Conservation (phyloP, 495 filamentous ascomycete species). For the Lentithecium fluviatile region DNA sequence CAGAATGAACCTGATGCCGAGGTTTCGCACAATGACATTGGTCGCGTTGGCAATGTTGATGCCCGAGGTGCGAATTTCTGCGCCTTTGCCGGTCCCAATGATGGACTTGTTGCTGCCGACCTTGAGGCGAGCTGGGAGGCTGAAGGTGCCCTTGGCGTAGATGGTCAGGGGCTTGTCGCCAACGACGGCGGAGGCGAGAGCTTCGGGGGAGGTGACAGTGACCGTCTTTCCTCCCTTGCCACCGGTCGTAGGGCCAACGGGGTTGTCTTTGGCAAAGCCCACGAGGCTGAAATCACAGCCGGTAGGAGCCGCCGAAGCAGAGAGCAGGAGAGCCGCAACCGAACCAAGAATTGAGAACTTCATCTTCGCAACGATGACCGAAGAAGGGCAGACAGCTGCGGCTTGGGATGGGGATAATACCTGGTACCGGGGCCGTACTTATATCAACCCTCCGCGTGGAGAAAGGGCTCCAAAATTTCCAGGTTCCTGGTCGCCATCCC, state of each 20-base stretch:
- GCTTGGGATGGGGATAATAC: too few species aligned
- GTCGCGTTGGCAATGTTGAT: constrained; percentile 22
- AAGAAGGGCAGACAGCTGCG: not conserved
- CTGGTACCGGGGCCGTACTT: too few species aligned
- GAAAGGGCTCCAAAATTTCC: not conserved
- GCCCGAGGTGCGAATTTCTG: constrained; percentile 26
- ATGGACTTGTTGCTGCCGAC: constrained; percentile 44
- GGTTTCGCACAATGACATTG: constrained; percentile 38
- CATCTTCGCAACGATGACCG: constrained; percentile 11
- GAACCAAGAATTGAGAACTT: constrained; percentile 12
- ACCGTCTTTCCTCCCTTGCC: constrained; percentile 39
- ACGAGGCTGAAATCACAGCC: constrained; percentile 20
- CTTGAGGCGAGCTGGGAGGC: constrained; percentile 25
- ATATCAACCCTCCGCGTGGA: too few species aligned
- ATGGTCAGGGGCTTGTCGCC: constrained; percentile 40
- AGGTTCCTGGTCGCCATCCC: too few species aligned
- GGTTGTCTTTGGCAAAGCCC: constrained; percentile 46
- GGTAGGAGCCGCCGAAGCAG: constrained; percentile 1
- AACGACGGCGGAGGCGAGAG: constrained; percentile 36
- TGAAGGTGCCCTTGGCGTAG: constrained; percentile 38
- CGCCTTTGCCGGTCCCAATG: constrained; percentile 37
- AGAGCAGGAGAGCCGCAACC: not conserved
- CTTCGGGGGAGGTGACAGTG: constrained; percentile 34
- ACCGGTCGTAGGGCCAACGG: constrained; percentile 45
- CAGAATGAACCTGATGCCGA: constrained; percentile 32